These are phyloP conservation scores for Tetrahymena malaccensis DNA, from an alignment of 73 alveolate species.

Conservation along the genomic window DNA sequence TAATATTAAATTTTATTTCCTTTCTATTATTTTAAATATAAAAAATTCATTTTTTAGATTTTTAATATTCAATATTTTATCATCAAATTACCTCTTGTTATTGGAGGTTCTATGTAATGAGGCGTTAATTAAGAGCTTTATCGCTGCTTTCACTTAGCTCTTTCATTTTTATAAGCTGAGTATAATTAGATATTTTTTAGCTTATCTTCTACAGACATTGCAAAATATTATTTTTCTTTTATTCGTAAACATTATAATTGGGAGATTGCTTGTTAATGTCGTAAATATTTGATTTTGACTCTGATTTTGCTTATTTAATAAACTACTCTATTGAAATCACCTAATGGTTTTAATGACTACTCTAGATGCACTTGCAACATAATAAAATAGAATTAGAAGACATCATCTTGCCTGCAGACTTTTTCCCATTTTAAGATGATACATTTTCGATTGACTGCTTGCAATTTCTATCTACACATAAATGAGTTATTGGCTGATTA, in stretches of 20 bases:
- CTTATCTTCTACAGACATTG: not conserved
- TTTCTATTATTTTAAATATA: not conserved
- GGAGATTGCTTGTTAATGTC: not conserved
- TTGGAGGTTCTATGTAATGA: not conserved
- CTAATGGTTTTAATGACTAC: not conserved
- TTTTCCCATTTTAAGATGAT: not conserved
- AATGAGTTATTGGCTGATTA: not conserved
- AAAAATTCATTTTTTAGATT: not conserved
- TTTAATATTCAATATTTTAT: not conserved
- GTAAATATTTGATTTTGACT: not conserved
- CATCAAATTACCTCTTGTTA: not conserved
- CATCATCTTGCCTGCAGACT: not conserved
- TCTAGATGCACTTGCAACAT: not conserved
- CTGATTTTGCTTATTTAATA: not conserved
- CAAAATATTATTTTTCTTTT: not conserved
- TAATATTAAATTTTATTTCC: not conserved
- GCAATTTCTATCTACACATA: not conserved
- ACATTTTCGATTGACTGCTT: not conserved
- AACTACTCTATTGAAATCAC: not conserved
- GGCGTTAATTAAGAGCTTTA: not conserved
- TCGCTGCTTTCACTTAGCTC: not conserved
- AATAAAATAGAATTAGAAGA: not conserved
- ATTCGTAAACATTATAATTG: not conserved
- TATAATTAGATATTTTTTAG: not conserved
- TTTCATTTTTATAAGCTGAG: not conserved